Evolutionary conservation across 495 filamentous ascomycete species (phyloP), one percentile per base, ranked within the genome.

Genomic region (Monascus purpureus): DNA sequence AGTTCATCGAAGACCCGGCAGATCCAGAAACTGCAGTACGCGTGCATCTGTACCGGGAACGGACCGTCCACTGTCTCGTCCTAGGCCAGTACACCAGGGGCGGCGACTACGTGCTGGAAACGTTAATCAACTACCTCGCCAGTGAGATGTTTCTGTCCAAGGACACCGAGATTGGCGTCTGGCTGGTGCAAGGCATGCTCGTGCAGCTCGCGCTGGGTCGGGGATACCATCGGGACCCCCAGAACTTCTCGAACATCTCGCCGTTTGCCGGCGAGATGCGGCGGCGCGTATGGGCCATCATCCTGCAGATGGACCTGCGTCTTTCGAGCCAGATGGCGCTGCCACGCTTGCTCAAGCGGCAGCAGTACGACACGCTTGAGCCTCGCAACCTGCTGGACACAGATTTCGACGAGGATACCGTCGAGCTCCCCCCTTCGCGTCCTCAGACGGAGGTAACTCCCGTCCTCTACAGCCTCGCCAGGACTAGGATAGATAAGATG

Each of bases 251-350:
- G 4, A 42, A 44, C 15, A 61, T 77, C 13, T 50, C 64, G 0
- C 54, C 61, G 1, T 70, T 68, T 29, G 49, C 67, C 16, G 68
- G 60, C 4, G 70, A 77, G 43, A 70, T 73, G 50, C 53, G 72
- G 12, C 53, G 70, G 9, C 56, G 72, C 11, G 39, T 67, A 20
- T 75, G 72, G 72, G 48, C 63, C 36, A 40, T 61, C 3, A 56
- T 70, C 1, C 24, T 54, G 8, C 61, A 67, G 35, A 40, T 72
- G 25, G 72, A 77, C 38, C 41, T 68, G 9, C 39, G 65, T 8
- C 42, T 63, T 13, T 59, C 61, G 2, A 47, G 46, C 32, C 41
- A 61, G 12, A 49, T 55, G 37, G 61, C 61, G 1, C 39, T 68
- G 1, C 59, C 62, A 3, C 49, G 44, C 12, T 40, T 53, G 28